Percentiles rank a stretch among this genome's conserved stretches.
Evolutionary conservation across 1,284 basidiomycete species (phyloP).

Genomic region (Hemileccinum hortonii): DNA sequence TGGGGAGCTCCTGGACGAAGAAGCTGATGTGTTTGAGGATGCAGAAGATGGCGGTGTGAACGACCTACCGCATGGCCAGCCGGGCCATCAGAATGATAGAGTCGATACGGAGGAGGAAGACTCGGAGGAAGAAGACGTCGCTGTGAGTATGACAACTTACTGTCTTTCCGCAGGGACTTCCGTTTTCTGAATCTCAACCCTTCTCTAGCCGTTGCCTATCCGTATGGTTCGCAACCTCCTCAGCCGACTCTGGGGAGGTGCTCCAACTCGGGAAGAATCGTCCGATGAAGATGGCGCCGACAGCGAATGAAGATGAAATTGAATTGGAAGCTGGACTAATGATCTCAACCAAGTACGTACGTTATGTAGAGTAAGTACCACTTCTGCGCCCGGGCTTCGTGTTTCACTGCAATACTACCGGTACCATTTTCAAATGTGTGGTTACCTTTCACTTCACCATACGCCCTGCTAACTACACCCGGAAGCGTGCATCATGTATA

Average conservation of each 20-base stretch:
- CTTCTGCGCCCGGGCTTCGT: no score
- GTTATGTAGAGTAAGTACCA: background rate
- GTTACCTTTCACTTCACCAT: background rate
- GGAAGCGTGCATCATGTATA: no score
- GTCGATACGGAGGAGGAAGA: constrained; percentile 30
- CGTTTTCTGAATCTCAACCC: constrained; percentile 3
- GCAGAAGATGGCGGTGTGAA: constrained; percentile 22
- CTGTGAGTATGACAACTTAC: constrained; percentile 39
- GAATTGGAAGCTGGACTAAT: background rate
- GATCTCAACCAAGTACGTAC: background rate
- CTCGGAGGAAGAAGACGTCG: constrained; percentile 47
- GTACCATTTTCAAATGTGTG: background rate
- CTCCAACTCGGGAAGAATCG: constrained; percentile 30
- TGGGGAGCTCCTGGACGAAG: constrained; percentile 28
- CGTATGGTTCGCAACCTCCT: constrained; percentile 62
- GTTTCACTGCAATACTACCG: background rate
- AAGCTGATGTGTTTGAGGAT: constrained; percentile 24
- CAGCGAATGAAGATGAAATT: constrained; percentile 1
- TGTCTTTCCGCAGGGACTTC: background rate
- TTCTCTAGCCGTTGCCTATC: constrained; percentile 54
- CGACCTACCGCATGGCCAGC: constrained; percentile 1
- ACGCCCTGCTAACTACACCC: no score
- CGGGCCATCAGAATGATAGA: constrained; percentile 35
- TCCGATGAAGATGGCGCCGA: constrained; percentile 35
- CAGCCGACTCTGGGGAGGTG: constrained; percentile 60